These are phyloP conservation scores for Amaranthus cruentus DNA, from an alignment of 148 eudicot species.

Conservation along the genomic window DNA sequence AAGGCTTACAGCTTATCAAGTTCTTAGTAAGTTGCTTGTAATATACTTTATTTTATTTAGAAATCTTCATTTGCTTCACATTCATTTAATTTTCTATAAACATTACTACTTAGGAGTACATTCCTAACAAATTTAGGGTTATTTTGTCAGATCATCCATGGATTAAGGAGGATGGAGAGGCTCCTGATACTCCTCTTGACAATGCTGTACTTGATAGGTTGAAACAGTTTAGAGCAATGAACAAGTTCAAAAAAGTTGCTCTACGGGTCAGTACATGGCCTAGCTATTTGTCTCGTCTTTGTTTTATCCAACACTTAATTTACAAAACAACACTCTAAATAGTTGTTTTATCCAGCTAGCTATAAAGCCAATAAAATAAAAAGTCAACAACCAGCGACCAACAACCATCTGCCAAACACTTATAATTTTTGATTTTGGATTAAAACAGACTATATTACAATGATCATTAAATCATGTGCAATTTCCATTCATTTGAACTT, in stretches of 20 bases:
- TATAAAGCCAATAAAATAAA: too few species aligned
- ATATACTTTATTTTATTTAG: neutral
- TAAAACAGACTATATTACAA: too few species aligned
- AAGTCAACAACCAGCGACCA: too few species aligned
- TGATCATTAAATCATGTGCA: too few species aligned
- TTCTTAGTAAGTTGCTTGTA: constrained; percentile 52
- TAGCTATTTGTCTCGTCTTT: too few species aligned
- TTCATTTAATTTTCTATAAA: neutral
- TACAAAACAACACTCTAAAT: too few species aligned
- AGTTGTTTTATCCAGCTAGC: too few species aligned
- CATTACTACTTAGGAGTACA: neutral
- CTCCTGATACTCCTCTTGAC: constrained; percentile 95
- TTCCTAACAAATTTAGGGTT: neutral
- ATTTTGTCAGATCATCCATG: constrained; percentile 43
- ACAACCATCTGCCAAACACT: too few species aligned
- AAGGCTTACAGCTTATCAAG: constrained; percentile 81
- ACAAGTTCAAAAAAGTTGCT: constrained; percentile 95
- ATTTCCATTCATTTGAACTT: too few species aligned
- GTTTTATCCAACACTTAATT: too few species aligned
- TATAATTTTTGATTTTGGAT: too few species aligned
- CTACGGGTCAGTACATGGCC: constrained; percentile 46
- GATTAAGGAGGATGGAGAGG: constrained; percentile 81
- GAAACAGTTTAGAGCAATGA: constrained; percentile 93
- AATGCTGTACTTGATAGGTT: constrained; percentile 73
- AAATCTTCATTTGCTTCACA: neutral